A percentile compares a stretch with the other conserved stretches of the same genome.
Conservation (phyloP, 2,329 filamentous ascomycete species). For the Aspergillus neotritici region DNA sequence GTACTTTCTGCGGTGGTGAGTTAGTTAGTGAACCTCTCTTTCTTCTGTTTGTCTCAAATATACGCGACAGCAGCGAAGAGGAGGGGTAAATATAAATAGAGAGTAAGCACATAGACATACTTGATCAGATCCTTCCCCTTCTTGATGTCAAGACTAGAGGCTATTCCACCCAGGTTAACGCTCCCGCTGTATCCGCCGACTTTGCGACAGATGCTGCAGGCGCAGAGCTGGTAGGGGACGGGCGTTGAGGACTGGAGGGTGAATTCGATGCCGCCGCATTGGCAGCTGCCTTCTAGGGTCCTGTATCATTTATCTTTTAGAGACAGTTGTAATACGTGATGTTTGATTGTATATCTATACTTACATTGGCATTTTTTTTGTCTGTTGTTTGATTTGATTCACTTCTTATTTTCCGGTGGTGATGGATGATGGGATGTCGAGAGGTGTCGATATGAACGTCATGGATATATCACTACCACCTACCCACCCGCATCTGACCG, state of each 20-base stretch:
- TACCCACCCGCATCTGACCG: too few relatives aligned
- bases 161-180: constrained; percentile 45
- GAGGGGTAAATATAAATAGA: not conserved
- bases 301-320: constrained; percentile 29
- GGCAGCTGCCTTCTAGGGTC: constrained; percentile 46
- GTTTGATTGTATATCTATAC: too few relatives aligned
- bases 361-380: too few relatives aligned
- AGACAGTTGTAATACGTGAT: too few relatives aligned
- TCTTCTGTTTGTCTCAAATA: not conserved
- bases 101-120: constrained; percentile 22
- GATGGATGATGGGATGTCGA: too few relatives aligned
- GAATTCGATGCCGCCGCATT: constrained; percentile 46
- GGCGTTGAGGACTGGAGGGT: constrained; percentile 43
- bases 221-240: constrained; percentile 46
- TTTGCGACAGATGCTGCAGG: constrained; percentile 48
- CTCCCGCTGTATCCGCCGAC: constrained; percentile 41
- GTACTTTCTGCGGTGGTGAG: constrained; percentile 37
- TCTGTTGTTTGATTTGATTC: not conserved
- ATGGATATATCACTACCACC: too few relatives aligned
- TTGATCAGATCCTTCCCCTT: constrained; percentile 43
- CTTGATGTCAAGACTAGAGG: constrained; percentile 36
- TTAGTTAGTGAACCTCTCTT: too few relatives aligned
- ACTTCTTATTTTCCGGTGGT: not conserved
- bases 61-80: not conserved
- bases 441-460: too few relatives aligned